Base-by-base conservation (phyloP, 2,329 filamentous ascomycete genomes). In the Fusarium sp. region DNA sequence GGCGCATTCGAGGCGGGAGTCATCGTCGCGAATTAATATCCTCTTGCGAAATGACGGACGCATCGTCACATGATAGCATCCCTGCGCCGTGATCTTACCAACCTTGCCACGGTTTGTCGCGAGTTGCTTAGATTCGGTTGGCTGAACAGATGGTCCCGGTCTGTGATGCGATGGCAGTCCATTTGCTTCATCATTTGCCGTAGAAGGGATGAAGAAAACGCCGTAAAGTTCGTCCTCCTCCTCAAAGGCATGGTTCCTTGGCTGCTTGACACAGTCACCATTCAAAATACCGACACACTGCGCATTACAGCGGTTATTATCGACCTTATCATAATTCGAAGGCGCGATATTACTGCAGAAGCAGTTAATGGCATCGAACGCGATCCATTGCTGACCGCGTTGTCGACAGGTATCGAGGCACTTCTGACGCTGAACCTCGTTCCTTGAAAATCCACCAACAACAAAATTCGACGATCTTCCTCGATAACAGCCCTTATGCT, bases 71-170 rank as follows among this genome's bases (percentile, higher is more conserved):
- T 27, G 0, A 29, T 59, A 59, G 35, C 56, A 59, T 31, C 56
- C 56, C 35, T 55, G 56, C 15, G 18, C 56, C 3, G 47, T 60
- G 36, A 60, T 55, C 46, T 59, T 20, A 27, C 56, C 36, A 31
- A 33, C n/a, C 6, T 27, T 5, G 29, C 53, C 39, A 6, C 10
- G 29, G 13, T 46, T 27, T 15, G n/a, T 33, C 29, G 53, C 3
- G 27, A 31, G 27, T 7, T 25, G 2, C 53, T 33, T 56, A 1
- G 53, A 17, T 7, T 56, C 29, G 13, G 12, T 44, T 14, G n/a
- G 3, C 3, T 33, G n/a, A 18, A 20, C 15, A 6, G 9, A 45
- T 8, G n/a, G 17, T 25, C 27, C 29, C n/a, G 22, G 38, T 33
- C 27, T 22, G n/a, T 17, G 35, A 1, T 46, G 33, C 27, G 33